Base-by-base conservation (phyloP, 129 eudicot genomes). In the Escallonia rubra region DNA sequence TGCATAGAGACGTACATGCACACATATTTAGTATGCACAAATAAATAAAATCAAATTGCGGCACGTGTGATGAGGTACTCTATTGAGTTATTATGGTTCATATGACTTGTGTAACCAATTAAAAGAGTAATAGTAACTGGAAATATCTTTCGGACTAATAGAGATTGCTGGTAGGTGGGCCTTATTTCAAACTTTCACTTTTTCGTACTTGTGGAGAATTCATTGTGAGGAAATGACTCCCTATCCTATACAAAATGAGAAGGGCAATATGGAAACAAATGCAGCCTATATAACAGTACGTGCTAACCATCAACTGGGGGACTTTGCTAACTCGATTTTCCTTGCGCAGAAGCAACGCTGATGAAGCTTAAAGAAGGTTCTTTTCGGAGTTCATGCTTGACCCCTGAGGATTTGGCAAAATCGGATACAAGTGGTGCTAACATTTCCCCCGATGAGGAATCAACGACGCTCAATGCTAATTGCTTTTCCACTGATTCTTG, bases 321-420 rank as follows among this genome's bases (percentile, higher is more conserved):
- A 7, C 38, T 4, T 9, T 13, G 47, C 23, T 58, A 10, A 53
- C 9, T 6, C 48, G 10, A 11, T 63, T 58, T 44, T 56, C 42
- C 44, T 51, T 41, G 61, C 83, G 81, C 62, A 91, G 97, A 91
- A 66, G 74, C 84, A 56, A 91, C 96, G 39, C 80, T 91, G 38
- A 43, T 82, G 80, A 91, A 87, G 85, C 90, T 91, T 60, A 85
- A 82, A 77, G 72, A 85, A 75, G 97, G 96, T n/a, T 85, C 97
- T 64, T 84, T 58, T 11, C 85, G 75, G 13, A 64, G 67, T 77
- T 61, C 64, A 48, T 73, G 70, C 60, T 14, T 59, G 59, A 34
- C 41, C 11, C 47, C 70, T 10, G 87, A 79, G 51, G 71, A 69
- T 12, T 52, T 72, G 41, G 34, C 47, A 2, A 57, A 63, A 51